Base-by-base conservation (phyloP, 1,139 yeast genomes). In the Saccharomyces uvarum region DNA sequence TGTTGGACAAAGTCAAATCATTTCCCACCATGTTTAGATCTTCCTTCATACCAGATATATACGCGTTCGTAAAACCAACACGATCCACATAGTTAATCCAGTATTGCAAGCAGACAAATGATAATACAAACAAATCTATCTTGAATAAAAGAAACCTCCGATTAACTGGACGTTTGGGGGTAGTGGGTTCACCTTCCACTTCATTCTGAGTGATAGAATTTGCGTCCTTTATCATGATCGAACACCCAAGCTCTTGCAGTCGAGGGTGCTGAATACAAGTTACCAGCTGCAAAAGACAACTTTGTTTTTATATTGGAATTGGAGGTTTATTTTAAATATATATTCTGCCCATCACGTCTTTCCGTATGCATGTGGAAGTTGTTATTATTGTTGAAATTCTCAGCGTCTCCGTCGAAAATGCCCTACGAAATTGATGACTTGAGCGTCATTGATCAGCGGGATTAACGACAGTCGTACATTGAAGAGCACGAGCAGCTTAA, bases 41-140 rank as follows among this genome's bases (percentile, higher is more conserved):
- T 53, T 80, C 79, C 59, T 77, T 75, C 82, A 83, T 77, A 3
- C 86, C 87, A 2, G 82, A 76, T 24, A 82, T 84, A 63, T 81
- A 83, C 1, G 87, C 86, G 60, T 80, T 79, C 38, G 77, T 68
- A 41, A 82, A 69, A 3, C 70, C 70, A 5, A 67, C 65, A 61
- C 73, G 68, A 58, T 75, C 78, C 26, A 76, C 71, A 57, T 77
- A 75, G 58, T 79, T 80, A 55, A 79, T 77, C 84, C 84, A 82
- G 61, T 81, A 82, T 44, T 77, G 73, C 49, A 81, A 69, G 61
- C 84, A 80, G 3, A 78, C 79, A 63, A 78, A 81, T 0, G 82
- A 75, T 32, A 81, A 67, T n/a, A 82, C 81, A 57, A 80, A 79
- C 67, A 80, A 72, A 64, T 81, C 85, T 51, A 80, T 74, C 63